Percentiles rank a stretch among this genome's conserved stretches.
These are phyloP conservation scores for Pseudoturritis turrita DNA, from an alignment of 345 rosid genomes.

Conservation along the genomic window DNA sequence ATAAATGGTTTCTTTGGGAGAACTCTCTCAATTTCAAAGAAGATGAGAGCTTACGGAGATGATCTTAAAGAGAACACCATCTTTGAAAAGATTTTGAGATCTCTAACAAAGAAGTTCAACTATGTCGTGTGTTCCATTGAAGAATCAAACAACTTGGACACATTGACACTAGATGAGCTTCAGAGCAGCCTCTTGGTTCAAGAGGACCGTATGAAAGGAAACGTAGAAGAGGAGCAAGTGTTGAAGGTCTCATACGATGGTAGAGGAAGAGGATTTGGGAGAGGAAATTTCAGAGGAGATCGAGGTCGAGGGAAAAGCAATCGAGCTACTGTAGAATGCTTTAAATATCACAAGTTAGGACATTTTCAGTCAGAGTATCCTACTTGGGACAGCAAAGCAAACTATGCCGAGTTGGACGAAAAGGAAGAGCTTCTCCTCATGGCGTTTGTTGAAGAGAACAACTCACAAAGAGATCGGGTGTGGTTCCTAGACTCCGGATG, in stretches of 20 bases:
- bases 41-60: not conserved
- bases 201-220: not conserved
- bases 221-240: not conserved
- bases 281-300: not conserved
- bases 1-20: not conserved
- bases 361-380: not conserved
- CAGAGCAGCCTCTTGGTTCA: not conserved
- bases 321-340: not conserved
- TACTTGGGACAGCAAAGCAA: not conserved
- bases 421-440: not conserved
- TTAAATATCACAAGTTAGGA: not conserved
- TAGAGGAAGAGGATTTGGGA: not conserved
- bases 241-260: not conserved
- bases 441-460: not conserved
- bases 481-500: not conserved
- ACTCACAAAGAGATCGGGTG: not conserved
- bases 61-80: fast-evolving
- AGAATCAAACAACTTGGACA: not conserved
- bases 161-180: not conserved
- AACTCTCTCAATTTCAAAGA: not conserved
- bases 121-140: not conserved
- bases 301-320: not conserved
- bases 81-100: not conserved
- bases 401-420: not conserved
- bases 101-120: not conserved